Conservation (phyloP, 1,139 yeast species). For the Arxiozyma bovina region DNA sequence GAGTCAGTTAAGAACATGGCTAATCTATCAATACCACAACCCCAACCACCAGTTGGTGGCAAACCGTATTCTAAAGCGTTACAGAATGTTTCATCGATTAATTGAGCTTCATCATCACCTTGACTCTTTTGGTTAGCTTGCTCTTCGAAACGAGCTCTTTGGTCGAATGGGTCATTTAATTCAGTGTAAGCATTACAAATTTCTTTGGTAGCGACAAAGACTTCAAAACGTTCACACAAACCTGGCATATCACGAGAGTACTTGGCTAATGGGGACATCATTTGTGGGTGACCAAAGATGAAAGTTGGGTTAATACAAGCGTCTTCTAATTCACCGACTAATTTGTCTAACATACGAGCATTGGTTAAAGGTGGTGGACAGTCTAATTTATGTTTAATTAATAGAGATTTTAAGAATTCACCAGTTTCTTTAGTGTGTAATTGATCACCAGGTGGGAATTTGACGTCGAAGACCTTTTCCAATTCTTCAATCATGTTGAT, state of each 20-base stretch:
- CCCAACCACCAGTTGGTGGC: constrained; percentile 99
- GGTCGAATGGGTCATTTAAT: constrained; percentile 97
- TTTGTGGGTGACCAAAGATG: constrained; percentile 97
- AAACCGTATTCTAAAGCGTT: constrained; percentile 96
- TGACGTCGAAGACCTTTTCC: constrained; percentile 77
- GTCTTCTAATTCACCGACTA: constrained; percentile 93
- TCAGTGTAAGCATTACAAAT: constrained; percentile 97
- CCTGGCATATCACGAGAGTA: constrained; percentile 89
- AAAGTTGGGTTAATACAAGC: constrained; percentile 93
- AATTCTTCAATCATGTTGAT: constrained; percentile 93
- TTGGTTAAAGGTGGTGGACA: constrained; percentile 96
- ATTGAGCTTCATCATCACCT: constrained; percentile 98
- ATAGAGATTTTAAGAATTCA: constrained; percentile 71
- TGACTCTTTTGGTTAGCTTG: constrained; percentile 98
- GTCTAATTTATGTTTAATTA: constrained; percentile 73
- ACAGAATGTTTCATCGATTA: constrained; percentile 93
- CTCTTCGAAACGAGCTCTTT: constrained; percentile 94
- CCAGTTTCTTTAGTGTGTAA: constrained; percentile 92
- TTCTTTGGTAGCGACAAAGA: constrained; percentile 96
- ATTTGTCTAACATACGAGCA: constrained; percentile 97
- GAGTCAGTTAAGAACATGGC: constrained; percentile 97
- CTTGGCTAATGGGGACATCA: constrained; percentile 99
- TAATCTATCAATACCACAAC: constrained; percentile 96
- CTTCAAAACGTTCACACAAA: constrained; percentile 96
- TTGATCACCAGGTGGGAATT: constrained; percentile 92